Conservation (phyloP, 305 asterid species). For the Fraxinus xanthoxyloides region DNA sequence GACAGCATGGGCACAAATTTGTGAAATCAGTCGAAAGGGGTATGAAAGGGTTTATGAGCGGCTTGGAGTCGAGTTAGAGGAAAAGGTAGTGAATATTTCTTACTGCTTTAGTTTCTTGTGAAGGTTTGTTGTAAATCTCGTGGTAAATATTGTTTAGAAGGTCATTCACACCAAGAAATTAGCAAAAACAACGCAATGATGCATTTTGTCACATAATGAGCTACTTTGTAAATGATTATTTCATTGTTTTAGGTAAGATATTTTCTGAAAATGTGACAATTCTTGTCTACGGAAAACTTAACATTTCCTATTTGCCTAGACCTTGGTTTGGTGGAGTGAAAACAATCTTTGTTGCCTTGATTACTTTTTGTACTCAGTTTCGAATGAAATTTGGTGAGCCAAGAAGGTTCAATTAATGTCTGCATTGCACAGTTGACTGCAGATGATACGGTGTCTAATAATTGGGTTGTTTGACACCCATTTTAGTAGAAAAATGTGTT, state of each 20-base stretch:
- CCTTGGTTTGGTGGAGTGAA: background rate
- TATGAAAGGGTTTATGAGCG: conserved; percentile 65
- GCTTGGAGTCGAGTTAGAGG: conserved; percentile 78
- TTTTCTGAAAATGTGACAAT: background rate
- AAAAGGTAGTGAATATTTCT: conserved; percentile 50
- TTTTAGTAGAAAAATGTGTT: too few relatives aligned
- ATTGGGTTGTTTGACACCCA: too few relatives aligned
- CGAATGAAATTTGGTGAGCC: background rate
- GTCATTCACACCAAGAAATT: background rate
- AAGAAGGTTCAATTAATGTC: background rate
- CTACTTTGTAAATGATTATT: background rate
- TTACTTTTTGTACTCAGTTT: background rate
- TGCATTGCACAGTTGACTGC: conserved; percentile 18
- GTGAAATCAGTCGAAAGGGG: conserved; percentile 82
- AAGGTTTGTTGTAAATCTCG: conserved; percentile 5
- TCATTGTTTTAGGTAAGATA: background rate
- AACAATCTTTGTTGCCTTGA: background rate
- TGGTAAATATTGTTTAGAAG: background rate
- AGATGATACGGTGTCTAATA: conserved; percentile 7
- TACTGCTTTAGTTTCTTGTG: conserved; percentile 7
- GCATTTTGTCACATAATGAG: conserved; percentile 5
- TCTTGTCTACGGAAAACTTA: background rate
- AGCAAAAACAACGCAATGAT: background rate
- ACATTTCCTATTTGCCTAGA: background rate
- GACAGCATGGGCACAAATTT: conserved; percentile 77